Conservation (phyloP, 768 basidiomycete genomes). For the Termitomyces sp. region DNA sequence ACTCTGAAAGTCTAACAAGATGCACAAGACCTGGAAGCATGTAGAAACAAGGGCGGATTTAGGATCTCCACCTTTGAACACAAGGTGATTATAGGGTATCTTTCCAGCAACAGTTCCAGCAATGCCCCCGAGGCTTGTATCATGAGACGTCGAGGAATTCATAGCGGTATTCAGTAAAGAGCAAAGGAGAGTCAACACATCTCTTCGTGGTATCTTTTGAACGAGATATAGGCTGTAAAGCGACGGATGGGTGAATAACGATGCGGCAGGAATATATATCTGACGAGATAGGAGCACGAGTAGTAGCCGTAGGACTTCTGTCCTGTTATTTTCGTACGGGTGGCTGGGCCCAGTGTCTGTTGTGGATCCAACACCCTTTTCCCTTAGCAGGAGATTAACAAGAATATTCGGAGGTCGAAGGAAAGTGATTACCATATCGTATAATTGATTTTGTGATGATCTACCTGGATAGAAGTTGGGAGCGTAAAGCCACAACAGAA, state of each 20-base stretch:
- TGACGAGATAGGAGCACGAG: constrained; percentile 86
- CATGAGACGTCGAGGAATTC: constrained; percentile 52
- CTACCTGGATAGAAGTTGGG: constrained; percentile 68
- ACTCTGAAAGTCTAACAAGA: constrained; percentile 76
- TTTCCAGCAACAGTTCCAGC: constrained; percentile 74
- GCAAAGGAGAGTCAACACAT: constrained; percentile 89
- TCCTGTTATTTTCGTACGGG: constrained; percentile 72
- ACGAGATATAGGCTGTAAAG: constrained; percentile 75
- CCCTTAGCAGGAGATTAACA: constrained; percentile 45
- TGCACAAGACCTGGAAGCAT: constrained; percentile 73
- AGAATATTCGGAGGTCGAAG: neutral
- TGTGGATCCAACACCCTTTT: constrained; percentile 91
- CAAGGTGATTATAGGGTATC: constrained; percentile 84
- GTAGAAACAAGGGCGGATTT: constrained; percentile 65
- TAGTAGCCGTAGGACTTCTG: constrained; percentile 84
- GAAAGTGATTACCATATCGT: constrained; percentile 67
- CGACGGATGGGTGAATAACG: constrained; percentile 67
- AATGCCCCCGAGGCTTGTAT: constrained; percentile 57
- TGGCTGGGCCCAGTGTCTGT: constrained; percentile 59
- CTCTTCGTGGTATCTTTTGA: constrained; percentile 67
- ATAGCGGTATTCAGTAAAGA: constrained; percentile 89
- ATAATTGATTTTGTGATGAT: constrained; percentile 81
- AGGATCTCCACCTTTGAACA: constrained; percentile 85
- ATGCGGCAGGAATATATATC: constrained; percentile 73
- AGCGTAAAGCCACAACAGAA: constrained; percentile 95